Evolutionary conservation across 805 yeast genomes (phyloP), one percentile per base, ranked within the genome.

Genomic region (Candida vaughaniae): DNA sequence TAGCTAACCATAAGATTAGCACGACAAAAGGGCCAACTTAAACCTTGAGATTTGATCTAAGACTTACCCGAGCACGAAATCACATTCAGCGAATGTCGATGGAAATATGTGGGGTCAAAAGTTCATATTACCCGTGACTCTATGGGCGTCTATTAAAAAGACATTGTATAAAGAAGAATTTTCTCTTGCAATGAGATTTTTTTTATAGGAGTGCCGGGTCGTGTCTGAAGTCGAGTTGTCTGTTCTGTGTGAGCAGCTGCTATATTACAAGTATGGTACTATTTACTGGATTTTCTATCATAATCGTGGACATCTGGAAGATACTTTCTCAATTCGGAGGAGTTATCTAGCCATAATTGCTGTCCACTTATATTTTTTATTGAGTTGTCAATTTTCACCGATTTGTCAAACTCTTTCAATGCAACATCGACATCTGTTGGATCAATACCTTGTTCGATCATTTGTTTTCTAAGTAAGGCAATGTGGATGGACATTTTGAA

Each of bases 41-140:
- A 71, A 75, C 67, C 52, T 52, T 16, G n/a, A n/a, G 15, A 16
- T 16, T 78, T 66, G 39, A 64, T 85, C 90, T 85, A 75, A 84
- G 93, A 85, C 85, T 69, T 66, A 85, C 93, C 93, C 93, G 90
- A 85, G 95, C 95, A 85, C 95, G 86, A 75, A 75, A 29, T 66
- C 46, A 58, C 61, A 58, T 69, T 61, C 71, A 62, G 36, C 57
- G 66, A 58, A 65, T 60, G 46, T 49, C 16, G 52, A 52, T 61
- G 77, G 62, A 55, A 67, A 66, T 64, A 68, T 66, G 78, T 67
- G 53, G 75, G 65, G 14, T 28, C 17, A 32, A 27, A 27, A 27
- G 8, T 53, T 57, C 72, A 71, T 62, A 66, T 64, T 69, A 60
- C 55, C 78, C 77, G 82, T 76, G 80, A 77, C 82, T 77, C 82